Conservation (phyloP, 306 rosid species). For the Cucurbita argyrosperma region DNA sequence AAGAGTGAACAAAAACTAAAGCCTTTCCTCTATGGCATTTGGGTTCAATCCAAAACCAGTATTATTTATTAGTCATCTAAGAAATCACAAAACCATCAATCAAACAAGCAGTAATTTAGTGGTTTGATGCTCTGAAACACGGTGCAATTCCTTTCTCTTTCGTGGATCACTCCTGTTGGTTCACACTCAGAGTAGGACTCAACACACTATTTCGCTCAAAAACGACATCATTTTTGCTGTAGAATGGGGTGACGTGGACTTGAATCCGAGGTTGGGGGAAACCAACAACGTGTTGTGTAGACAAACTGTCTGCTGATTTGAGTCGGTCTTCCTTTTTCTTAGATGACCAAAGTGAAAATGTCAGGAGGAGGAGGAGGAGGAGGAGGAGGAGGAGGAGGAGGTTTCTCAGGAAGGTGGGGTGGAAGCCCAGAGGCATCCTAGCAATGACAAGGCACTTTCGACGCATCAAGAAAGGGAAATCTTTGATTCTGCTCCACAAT, state of each 20-base stretch:
- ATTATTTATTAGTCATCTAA: neutral
- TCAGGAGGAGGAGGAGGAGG: neutral
- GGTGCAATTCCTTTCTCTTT: neutral
- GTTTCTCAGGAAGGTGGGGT: neutral
- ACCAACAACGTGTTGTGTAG: neutral
- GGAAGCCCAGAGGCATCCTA: neutral
- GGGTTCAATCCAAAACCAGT: neutral
- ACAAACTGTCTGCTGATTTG: neutral
- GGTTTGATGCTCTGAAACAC: neutral
- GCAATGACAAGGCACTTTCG: conserved; percentile 1
- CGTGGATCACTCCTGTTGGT: neutral
- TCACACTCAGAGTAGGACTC: neutral
- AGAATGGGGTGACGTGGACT: neutral
- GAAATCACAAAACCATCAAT: neutral
- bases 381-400: neutral
- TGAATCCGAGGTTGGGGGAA: neutral
- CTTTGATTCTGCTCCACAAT: conserved; percentile 2
- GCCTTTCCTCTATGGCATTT: neutral
- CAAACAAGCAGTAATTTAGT: neutral
- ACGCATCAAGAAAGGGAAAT: conserved; percentile 1
- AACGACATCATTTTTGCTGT: neutral
- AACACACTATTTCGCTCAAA: neutral
- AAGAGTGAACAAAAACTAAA: neutral
- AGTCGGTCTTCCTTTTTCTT: no score
- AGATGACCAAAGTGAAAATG: no score